Conservation (phyloP, 352 stramenopile genomes). For the Phytopythium kandeliae region DNA sequence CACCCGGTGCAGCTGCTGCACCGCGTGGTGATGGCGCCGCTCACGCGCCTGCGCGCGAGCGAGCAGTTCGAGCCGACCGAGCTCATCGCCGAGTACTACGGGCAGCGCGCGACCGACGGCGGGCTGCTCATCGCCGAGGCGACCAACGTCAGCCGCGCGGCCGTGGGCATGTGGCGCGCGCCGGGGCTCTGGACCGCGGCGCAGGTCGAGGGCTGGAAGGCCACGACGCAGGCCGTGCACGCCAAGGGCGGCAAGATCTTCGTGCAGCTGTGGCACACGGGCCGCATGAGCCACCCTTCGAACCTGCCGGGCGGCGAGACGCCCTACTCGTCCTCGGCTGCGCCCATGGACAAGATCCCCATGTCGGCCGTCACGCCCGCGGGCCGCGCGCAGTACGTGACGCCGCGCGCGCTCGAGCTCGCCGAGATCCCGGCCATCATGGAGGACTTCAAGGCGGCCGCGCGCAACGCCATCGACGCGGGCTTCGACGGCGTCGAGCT, state of each 20-base stretch:
- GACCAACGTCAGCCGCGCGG: constrained; percentile 25
- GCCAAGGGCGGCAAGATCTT: constrained; percentile 73
- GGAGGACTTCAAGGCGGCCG: constrained; percentile 17
- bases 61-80: constrained; percentile 16
- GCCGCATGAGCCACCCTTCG: constrained; percentile 52
- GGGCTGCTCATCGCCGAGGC: constrained; percentile 44
- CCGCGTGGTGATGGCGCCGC: constrained; percentile 36
- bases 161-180: constrained; percentile 15
- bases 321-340: constrained; percentile 38
- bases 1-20: constrained; percentile 25
- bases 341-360: constrained; percentile 12
- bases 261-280: constrained; percentile 85
- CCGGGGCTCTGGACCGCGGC: constrained; percentile 36
- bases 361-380: constrained; percentile 21
- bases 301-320: constrained; percentile 46
- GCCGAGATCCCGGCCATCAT: constrained; percentile 56
- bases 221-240: constrained; percentile 62
- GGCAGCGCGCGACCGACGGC: constrained; percentile 24
- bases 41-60: constrained; percentile 23
- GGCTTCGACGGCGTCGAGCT: constrained; percentile 25
- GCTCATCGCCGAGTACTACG: constrained; percentile 33
- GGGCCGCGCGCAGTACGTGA: constrained; percentile 23
- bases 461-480: constrained; percentile 14
- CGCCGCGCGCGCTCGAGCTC: constrained; percentile 47
- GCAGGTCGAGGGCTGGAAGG: constrained; percentile 51